These are phyloP conservation scores for Hypoxylon rickii DNA, from an alignment of 495 filamentous ascomycete species.

Conservation along the genomic window DNA sequence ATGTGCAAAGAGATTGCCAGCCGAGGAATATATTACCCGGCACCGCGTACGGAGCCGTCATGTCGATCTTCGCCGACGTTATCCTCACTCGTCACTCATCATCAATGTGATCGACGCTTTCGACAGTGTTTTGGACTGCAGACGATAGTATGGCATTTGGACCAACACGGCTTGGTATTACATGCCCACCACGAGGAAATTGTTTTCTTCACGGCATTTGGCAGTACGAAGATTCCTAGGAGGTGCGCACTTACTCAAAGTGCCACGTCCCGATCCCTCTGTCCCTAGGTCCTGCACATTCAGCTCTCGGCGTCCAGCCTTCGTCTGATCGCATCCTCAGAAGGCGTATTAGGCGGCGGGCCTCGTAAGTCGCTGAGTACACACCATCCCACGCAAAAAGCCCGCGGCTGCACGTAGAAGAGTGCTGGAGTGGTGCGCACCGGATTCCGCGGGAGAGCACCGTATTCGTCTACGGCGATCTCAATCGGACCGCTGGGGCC, in stretches of 20 bases:
- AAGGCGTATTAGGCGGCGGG: background rate
- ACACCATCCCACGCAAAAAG: background rate
- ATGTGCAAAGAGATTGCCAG: constrained; percentile 4
- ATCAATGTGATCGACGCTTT: constrained; percentile 13
- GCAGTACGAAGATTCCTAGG: background rate
- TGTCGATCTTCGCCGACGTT: constrained; percentile 21
- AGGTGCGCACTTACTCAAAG: background rate
- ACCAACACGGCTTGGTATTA: constrained; percentile 20
- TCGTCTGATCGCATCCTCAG: background rate
- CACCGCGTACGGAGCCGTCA: constrained; percentile 19
- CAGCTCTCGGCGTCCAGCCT: background rate
- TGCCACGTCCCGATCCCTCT: background rate
- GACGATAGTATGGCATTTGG: too few relatives aligned
- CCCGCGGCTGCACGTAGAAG: too few relatives aligned
- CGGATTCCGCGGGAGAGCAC: background rate
- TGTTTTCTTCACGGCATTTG: constrained; percentile 15
- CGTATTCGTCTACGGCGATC: constrained; percentile 17
- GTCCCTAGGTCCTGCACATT: background rate
- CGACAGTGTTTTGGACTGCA: constrained; percentile 7
- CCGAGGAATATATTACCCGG: constrained; percentile 23
- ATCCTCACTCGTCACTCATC: constrained; percentile 12
- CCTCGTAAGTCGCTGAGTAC: too few relatives aligned
- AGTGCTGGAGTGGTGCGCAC: too few relatives aligned
- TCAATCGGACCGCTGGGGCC: constrained; percentile 9
- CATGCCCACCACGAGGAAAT: constrained; percentile 13